phyloP scores from a whole-genome alignment of 805 yeast genomes.

The Hanseniaspora guilliermondii region DNA sequence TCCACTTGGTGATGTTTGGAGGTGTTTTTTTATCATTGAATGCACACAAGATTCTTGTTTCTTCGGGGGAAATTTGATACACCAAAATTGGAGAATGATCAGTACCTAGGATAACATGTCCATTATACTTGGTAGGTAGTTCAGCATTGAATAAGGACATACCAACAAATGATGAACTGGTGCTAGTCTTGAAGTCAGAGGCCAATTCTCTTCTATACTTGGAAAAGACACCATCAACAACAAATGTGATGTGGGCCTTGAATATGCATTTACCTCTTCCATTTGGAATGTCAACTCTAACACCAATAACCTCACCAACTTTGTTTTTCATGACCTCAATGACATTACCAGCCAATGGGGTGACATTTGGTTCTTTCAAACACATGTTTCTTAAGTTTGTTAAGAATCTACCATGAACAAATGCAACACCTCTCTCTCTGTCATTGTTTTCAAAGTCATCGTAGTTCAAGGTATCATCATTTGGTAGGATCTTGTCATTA shows the following conservation, averaged over 20 bases:
- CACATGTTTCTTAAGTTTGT: conserved; percentile 64
- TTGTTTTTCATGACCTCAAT: conserved; percentile 47
- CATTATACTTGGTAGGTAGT: conserved; percentile 64
- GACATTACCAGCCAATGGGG: conserved; percentile 75
- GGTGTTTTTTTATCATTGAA: conserved; percentile 67
- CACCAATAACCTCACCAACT: conserved; percentile 56
- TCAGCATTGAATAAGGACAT: conserved; percentile 59
- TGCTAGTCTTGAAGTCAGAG: conserved; percentile 46
- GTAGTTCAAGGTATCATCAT: conserved; percentile 38
- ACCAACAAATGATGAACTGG: conserved; percentile 81
- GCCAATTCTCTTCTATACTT: conserved; percentile 70
- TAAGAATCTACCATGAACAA: conserved; percentile 86
- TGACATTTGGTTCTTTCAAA: conserved; percentile 55
- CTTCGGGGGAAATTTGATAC: conserved; percentile 72
- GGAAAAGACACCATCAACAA: conserved; percentile 91
- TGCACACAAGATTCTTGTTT: conserved; percentile 84
- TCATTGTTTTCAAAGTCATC: conserved; percentile 48
- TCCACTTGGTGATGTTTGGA: conserved; percentile 48
- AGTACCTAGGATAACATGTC: conserved; percentile 76
- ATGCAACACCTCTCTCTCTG: conserved; percentile 61
- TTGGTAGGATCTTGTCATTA: conserved; percentile 39
- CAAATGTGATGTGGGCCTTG: conserved; percentile 53
- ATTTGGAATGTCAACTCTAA: conserved; percentile 42
- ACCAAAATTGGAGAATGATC: conserved; percentile 76
- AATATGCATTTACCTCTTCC: conserved; percentile 32